A percentile compares a stretch with the other conserved stretches of the same genome.
Conservation (phyloP, 768 basidiomycete genomes). For the Termitomyces bulborhizus region DNA sequence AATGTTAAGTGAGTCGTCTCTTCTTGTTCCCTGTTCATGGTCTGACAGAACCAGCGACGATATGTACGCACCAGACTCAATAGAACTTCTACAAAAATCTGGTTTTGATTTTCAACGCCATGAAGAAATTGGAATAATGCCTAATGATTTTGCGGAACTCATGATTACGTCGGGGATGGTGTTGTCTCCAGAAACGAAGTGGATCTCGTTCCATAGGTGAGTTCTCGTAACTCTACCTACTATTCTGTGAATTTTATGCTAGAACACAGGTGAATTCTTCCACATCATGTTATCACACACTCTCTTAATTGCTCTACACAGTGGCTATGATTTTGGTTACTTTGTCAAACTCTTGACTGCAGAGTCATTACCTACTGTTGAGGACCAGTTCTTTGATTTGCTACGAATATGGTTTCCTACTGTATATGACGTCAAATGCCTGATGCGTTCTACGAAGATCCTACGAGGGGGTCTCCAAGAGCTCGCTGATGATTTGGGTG, state of each 20-base stretch:
- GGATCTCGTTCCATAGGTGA: slow-evolving; percentile 98
- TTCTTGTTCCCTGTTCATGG: neutral
- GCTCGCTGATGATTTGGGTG: slow-evolving; percentile 92
- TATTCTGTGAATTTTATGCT: neutral
- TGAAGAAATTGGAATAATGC: slow-evolving; percentile 85
- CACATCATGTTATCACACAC: neutral
- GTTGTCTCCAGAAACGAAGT: slow-evolving; percentile 79
- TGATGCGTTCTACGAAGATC: slow-evolving; percentile 85
- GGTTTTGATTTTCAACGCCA: slow-evolving; percentile 95
- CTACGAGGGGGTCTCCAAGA: slow-evolving; percentile 90
- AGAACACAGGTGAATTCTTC: neutral
- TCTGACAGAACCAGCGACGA: slow-evolving; percentile 60
- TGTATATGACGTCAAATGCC: slow-evolving; percentile 96
- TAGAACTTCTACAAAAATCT: slow-evolving; percentile 90
- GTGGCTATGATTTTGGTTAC: slow-evolving; percentile 99
- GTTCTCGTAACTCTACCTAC: slow-evolving; percentile 18
- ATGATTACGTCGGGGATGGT: slow-evolving; percentile 97
- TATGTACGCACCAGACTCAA: slow-evolving; percentile 98
- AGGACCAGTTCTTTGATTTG: slow-evolving; percentile 86
- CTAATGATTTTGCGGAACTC: slow-evolving; percentile 94
- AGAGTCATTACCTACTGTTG: slow-evolving; percentile 79
- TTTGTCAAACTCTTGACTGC: slow-evolving; percentile 90
- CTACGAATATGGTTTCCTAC: slow-evolving; percentile 91
- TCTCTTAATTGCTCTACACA: slow-evolving; percentile 23
- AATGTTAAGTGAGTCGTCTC: slow-evolving; percentile 59